Percentiles rank a stretch among this genome's conserved stretches.
Conservation (phyloP, 2,329 filamentous ascomycete genomes). For the Exophiala aquamarina region DNA sequence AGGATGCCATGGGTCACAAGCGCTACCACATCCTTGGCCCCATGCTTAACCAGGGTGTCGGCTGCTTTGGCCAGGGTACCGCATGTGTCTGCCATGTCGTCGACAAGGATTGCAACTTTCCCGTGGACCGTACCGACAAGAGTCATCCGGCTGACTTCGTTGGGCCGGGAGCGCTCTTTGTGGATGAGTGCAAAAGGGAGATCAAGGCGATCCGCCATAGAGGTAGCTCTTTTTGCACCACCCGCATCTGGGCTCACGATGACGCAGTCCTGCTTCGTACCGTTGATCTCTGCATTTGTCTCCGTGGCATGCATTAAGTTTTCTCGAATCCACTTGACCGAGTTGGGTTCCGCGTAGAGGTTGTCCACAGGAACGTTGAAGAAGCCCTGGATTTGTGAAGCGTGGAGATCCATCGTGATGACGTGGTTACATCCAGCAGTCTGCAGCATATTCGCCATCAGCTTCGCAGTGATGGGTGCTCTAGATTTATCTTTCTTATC, state of each 20-base stretch:
- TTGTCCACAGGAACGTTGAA: conserved; percentile 83
- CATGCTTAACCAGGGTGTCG: conserved; percentile 81
- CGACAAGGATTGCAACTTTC: conserved; percentile 92
- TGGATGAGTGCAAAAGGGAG: conserved; percentile 92
- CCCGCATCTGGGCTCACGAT: conserved; percentile 95
- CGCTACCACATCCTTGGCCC: conserved; percentile 83
- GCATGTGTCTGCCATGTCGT: conserved; percentile 97
- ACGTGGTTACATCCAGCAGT: conserved; percentile 90
- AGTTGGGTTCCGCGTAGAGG: conserved; percentile 90
- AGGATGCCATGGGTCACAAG: conserved; percentile 95
- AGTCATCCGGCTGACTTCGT: conserved; percentile 89
- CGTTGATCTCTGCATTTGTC: conserved; percentile 22
- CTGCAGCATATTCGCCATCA: conserved; percentile 97
- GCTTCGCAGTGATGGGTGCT: conserved; percentile 92
- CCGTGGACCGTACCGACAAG: conserved; percentile 92
- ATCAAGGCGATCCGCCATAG: conserved; percentile 88
- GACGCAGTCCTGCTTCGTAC: conserved; percentile 56
- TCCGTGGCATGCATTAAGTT: conserved; percentile 73
- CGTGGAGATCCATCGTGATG: conserved; percentile 95
- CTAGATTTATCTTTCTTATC: conserved; percentile 97
- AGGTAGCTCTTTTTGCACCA: conserved; percentile 89
- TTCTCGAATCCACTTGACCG: conserved; percentile 86
- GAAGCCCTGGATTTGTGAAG: conserved; percentile 92
- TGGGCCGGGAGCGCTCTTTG: conserved; percentile 89
- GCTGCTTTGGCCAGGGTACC: conserved; percentile 87